A percentile compares a stretch with the other conserved stretches of the same genome.
Conservation (phyloP, 2,329 filamentous ascomycete genomes). For the Dactylellina cionopaga region DNA sequence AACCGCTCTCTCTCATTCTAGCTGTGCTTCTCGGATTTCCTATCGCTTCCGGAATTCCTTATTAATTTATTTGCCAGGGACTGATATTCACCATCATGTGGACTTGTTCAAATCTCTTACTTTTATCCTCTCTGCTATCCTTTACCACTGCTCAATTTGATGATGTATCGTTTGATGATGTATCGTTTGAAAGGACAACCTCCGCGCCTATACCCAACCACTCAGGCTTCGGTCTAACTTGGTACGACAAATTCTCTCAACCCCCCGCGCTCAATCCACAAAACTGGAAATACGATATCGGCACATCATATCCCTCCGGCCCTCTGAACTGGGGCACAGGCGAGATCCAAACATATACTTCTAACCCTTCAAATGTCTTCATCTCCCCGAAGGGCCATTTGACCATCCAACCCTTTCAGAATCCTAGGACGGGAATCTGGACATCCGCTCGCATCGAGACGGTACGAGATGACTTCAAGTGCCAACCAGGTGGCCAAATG, state of each 20-base stretch:
- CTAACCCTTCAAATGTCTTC: slow-evolving; percentile 60
- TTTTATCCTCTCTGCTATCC: slow-evolving; percentile 9
- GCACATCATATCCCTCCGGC: slow-evolving; percentile 64
- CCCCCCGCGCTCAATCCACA: slow-evolving; percentile 58
- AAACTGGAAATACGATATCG: slow-evolving; percentile 63
- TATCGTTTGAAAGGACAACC: background rate
- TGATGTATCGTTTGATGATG: background rate
- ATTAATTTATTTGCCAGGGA: background rate
- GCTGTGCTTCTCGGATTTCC: too few relatives aligned
- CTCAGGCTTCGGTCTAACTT: slow-evolving; percentile 27
- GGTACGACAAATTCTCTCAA: slow-evolving; percentile 52
- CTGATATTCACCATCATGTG: background rate
- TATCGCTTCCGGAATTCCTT: background rate
- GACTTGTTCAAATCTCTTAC: background rate
- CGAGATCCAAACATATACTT: slow-evolving; percentile 65
- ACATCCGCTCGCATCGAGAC: slow-evolving; percentile 28
- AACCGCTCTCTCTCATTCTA: too few relatives aligned
- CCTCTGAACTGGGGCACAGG: slow-evolving; percentile 65
- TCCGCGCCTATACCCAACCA: background rate
- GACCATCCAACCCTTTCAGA: slow-evolving; percentile 60
- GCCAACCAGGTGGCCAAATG: slow-evolving; percentile 59
- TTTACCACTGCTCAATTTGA: background rate
- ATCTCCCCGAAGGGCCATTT: slow-evolving; percentile 61
- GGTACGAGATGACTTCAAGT: slow-evolving; percentile 58
- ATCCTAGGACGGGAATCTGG: slow-evolving; percentile 43